Evolutionary conservation across 805 yeast genomes (phyloP).

Genomic region (Monosporozyma siamensis): DNA sequence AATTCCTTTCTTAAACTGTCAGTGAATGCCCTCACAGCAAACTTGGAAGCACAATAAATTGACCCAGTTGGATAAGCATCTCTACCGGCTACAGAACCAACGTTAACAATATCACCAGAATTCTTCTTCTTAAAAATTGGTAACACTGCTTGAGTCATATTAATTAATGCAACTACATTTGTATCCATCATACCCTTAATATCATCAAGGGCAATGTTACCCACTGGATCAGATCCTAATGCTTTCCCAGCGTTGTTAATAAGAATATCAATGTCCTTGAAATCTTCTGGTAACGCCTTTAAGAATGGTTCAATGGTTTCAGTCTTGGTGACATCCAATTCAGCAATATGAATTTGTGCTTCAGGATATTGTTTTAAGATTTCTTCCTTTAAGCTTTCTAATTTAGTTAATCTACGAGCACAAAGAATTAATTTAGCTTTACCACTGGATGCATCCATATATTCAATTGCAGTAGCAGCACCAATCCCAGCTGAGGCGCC

Average conservation of each 20-base stretch:
- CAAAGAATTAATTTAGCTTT: slow-evolving; percentile 59
- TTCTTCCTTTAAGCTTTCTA: slow-evolving; percentile 40
- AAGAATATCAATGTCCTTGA: slow-evolving; percentile 55
- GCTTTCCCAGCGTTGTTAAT: slow-evolving; percentile 77
- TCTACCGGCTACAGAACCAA: slow-evolving; percentile 74
- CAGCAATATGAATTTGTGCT: slow-evolving; percentile 37
- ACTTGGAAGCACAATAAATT: slow-evolving; percentile 67
- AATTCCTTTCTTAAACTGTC: slow-evolving; percentile 67
- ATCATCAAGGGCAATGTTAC: slow-evolving; percentile 54
- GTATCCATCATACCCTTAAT: slow-evolving; percentile 72
- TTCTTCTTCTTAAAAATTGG: slow-evolving; percentile 62
- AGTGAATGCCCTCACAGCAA: slow-evolving; percentile 63
- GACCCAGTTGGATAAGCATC: slow-evolving; percentile 75
- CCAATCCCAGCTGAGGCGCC: slow-evolving; percentile 98
- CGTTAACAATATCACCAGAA: slow-evolving; percentile 61
- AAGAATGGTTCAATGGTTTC: slow-evolving; percentile 46
- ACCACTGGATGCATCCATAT: slow-evolving; percentile 69
- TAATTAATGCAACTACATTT: slow-evolving; percentile 78
- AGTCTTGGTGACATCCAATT: slow-evolving; percentile 50
- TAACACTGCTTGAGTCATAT: slow-evolving; percentile 71
- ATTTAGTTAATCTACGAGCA: slow-evolving; percentile 66
- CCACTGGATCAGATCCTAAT: slow-evolving; percentile 67
- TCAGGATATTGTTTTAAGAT: slow-evolving; percentile 40
- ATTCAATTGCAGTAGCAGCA: slow-evolving; percentile 79
- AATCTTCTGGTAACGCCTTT: slow-evolving; percentile 44